Evolutionary conservation across 257 asterid genomes (phyloP), one percentile per base, ranked within the genome.

Genomic region (Fraxinus cuspidata): DNA sequence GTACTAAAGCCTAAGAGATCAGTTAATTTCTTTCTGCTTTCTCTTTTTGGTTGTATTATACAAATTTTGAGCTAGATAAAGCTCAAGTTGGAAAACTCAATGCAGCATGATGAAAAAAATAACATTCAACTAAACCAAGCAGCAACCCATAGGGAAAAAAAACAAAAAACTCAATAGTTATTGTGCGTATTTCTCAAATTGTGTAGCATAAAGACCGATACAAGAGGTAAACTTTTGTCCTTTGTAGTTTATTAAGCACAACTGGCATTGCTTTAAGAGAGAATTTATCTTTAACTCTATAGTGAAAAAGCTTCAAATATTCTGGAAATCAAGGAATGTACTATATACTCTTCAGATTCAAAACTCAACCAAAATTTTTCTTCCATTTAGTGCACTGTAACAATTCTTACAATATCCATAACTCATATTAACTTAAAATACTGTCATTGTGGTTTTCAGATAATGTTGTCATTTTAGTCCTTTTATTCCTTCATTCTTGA

Each of bases 31-130:
- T 27, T 11, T 63, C 18, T 25, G 34, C 10, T 25, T 25, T 27
- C 35, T 23, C 35, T 25, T 63, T 23, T 12, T 25, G 4, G 35
- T 27, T 63, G 28, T 56, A 27, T 27, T 27, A 9, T 63, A 23
- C 27, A 56, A 29, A 51, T 12, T 71, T 42, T 13, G 27, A 67
- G 38, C 75, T 29, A 6, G 32, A 34, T 35, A 67, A 44, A 78
- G 69, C 76, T 68, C 79, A 73, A 79, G 35, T 25, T 12, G 66
- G 56, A 72, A 75, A 66, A 58, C 38, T 28, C 29, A 65, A 42
- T 8, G 56, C 32, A 42, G 49, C 40, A 18, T 64, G 58, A 42
- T 71, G 35, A 31, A 9, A 70, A 31, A 11, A 23, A n/a, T 66
- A 77, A 11, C 15, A 23, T 44, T 44, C 44, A 32, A 44, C 73